Conservation (phyloP, 768 basidiomycete genomes). For the Rhizopogon sp. region DNA sequence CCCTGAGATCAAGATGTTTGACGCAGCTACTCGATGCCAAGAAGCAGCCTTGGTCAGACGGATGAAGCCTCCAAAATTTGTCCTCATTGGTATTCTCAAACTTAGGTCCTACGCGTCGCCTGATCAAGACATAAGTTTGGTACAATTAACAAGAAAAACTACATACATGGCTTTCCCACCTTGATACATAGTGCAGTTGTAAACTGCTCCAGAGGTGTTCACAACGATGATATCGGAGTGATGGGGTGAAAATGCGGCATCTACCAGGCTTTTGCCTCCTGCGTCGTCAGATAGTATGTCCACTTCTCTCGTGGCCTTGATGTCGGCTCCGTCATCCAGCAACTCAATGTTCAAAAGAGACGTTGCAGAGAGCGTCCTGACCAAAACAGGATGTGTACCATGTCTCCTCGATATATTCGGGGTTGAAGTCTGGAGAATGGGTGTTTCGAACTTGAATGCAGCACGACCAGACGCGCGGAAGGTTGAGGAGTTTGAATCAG, state of each 20-base stretch:
- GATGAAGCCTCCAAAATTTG: slow-evolving; percentile 50
- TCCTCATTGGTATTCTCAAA: slow-evolving; percentile 14
- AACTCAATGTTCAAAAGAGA: slow-evolving; percentile 34
- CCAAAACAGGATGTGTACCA: slow-evolving; percentile 20
- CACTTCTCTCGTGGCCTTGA: slow-evolving; percentile 28
- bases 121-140: slow-evolving; percentile 5
- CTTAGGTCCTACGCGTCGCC: slow-evolving; percentile 14
- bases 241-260: slow-evolving; percentile 37
- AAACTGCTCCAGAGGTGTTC: slow-evolving; percentile 50
- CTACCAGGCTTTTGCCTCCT: slow-evolving; percentile 38
- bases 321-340: background rate
- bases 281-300: slow-evolving; percentile 36
- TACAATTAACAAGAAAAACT: background rate
- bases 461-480: slow-evolving; percentile 40
- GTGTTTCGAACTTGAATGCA: slow-evolving; percentile 51
- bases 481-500: slow-evolving; percentile 22
- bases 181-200: slow-evolving; percentile 34
- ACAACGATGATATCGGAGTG: slow-evolving; percentile 36
- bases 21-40: slow-evolving; percentile 43
- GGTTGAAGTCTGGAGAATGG: slow-evolving; percentile 60
- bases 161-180: slow-evolving; percentile 39
- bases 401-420: slow-evolving; percentile 16
- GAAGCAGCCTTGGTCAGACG: slow-evolving; percentile 35
- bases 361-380: slow-evolving; percentile 45
- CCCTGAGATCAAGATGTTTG: slow-evolving; percentile 51